Evolutionary conservation across 2,329 filamentous ascomycete species (phyloP).

Genomic region (Fusarium pseudocircinatum): DNA sequence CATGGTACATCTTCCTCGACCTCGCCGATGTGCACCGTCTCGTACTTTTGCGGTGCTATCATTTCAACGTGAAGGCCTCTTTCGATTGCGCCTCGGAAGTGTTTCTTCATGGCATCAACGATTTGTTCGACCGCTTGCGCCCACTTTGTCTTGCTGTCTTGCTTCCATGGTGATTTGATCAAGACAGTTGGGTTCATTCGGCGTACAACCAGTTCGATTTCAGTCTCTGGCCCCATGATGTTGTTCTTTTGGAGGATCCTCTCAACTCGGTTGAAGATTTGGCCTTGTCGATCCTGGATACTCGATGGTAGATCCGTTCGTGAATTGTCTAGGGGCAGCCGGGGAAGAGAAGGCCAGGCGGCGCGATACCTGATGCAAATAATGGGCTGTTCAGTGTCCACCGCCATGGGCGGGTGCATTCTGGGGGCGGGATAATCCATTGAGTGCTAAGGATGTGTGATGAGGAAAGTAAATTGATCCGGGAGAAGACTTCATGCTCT

Average conservation of each 20-base stretch:
- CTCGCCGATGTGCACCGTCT: background rate
- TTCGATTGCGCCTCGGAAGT: background rate
- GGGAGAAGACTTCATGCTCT: background rate
- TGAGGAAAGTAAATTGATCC: background rate
- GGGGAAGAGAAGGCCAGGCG: conserved; percentile 1
- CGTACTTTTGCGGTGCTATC: background rate
- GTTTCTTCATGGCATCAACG: background rate
- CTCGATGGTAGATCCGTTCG: background rate
- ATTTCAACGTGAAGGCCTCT: background rate
- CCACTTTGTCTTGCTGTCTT: background rate
- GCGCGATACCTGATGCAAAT: background rate
- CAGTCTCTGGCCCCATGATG: background rate
- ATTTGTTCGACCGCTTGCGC: background rate
- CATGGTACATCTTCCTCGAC: background rate
- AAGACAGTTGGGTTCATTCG: background rate
- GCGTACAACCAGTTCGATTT: background rate
- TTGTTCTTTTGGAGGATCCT: background rate
- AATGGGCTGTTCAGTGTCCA: background rate
- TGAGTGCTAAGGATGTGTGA: background rate
- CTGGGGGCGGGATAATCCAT: background rate
- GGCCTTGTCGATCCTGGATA: background rate
- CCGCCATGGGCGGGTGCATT: background rate
- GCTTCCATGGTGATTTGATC: background rate
- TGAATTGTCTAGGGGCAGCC: background rate
- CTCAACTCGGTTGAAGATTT: background rate